These are phyloP conservation scores for Fusarium pininemorale DNA, from an alignment of 2,329 filamentous ascomycete species.

Conservation along the genomic window DNA sequence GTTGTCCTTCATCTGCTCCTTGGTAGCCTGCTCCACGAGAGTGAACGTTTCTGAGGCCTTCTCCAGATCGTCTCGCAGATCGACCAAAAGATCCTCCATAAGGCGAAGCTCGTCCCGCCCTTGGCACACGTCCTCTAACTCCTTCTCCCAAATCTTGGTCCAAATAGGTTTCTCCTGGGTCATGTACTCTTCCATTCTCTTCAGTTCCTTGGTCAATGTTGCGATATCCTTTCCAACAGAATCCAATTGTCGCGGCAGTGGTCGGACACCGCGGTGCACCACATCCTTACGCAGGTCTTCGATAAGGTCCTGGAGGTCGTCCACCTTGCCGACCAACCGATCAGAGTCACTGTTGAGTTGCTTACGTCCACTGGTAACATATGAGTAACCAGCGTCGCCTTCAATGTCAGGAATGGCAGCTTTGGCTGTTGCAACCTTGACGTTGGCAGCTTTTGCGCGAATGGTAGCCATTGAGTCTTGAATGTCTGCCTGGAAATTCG, in stretches of 20 bases:
- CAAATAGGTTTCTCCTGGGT: slow-evolving; percentile 92
- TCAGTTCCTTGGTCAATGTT: slow-evolving; percentile 82
- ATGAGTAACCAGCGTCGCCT: slow-evolving; percentile 81
- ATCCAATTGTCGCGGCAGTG: slow-evolving; percentile 89
- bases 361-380: slow-evolving; percentile 89
- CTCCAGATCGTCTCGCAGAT: slow-evolving; percentile 93
- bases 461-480: slow-evolving; percentile 87
- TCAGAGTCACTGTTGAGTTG: slow-evolving; percentile 87
- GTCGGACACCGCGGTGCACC: slow-evolving; percentile 89
- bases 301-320: slow-evolving; percentile 96
- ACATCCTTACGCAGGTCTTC: slow-evolving; percentile 98
- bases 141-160: slow-evolving; percentile 99
- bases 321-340: slow-evolving; percentile 87
- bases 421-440: slow-evolving; percentile 80
- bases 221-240: slow-evolving; percentile 88
- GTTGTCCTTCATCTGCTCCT: slow-evolving; percentile 88
- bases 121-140: slow-evolving; percentile 94
- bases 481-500: slow-evolving; percentile 88
- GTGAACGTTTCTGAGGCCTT: slow-evolving; percentile 94
- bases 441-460: slow-evolving; percentile 79
- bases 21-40: slow-evolving; percentile 96
- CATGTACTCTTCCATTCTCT: slow-evolving; percentile 93
- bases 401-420: slow-evolving; percentile 76
- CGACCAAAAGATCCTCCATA: slow-evolving; percentile 93
- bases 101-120: slow-evolving; percentile 94